Evolutionary conservation across 2,329 filamentous ascomycete genomes (phyloP).

Genomic region (Hypoxylon rubiginosum): DNA sequence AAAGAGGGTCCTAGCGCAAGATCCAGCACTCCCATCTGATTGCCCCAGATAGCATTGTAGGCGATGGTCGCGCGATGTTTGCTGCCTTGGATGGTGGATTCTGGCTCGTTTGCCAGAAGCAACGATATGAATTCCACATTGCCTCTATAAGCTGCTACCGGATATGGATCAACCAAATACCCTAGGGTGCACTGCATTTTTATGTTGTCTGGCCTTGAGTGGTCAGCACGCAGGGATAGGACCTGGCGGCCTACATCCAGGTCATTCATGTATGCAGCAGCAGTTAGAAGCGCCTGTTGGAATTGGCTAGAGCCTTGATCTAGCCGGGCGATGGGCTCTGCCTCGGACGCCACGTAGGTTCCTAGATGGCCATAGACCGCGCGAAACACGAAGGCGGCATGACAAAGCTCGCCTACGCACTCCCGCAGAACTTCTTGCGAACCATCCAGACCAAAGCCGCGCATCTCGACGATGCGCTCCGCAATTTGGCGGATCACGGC

Average conservation of each 20-base stretch:
- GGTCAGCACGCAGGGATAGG: not conserved
- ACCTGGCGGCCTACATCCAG: not conserved
- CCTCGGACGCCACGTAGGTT: not conserved
- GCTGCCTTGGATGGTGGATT: not conserved
- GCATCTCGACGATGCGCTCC: constrained; percentile 2
- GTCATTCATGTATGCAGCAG: constrained; percentile 4
- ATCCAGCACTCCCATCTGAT: not conserved
- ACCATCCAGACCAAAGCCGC: not conserved
- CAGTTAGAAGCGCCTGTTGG: not conserved
- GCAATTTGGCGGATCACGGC: not conserved
- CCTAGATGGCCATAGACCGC: not conserved
- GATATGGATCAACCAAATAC: not conserved
- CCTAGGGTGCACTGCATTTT: not conserved
- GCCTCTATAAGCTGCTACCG: not conserved
- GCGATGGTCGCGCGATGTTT: not conserved
- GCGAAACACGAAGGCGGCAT: not conserved
- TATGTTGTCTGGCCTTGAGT: not conserved
- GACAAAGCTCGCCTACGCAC: constrained; percentile 1
- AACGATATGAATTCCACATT: not conserved
- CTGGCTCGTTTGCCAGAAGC: not conserved
- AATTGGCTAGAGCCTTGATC: not conserved
- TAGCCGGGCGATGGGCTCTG: not conserved
- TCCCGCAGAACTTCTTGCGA: not conserved
- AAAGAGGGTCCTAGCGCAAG: not conserved
- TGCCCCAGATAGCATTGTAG: not conserved